Evolutionary conservation across 2,329 filamentous ascomycete genomes (phyloP).

Genomic region (Phyllosticta citriasiana): DNA sequence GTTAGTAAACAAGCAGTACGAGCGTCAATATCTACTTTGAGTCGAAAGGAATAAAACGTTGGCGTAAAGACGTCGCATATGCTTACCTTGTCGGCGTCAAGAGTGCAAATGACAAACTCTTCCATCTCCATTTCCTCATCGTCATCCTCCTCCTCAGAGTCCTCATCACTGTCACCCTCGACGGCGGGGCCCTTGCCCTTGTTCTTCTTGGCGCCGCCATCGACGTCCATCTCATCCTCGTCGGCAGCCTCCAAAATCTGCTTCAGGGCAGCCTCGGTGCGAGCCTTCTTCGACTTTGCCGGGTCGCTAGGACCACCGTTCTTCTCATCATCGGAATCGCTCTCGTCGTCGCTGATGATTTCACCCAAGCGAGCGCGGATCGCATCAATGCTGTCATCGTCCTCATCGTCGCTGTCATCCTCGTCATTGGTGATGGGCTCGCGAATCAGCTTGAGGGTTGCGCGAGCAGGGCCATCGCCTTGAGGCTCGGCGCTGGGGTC

Average conservation of each 20-base stretch:
- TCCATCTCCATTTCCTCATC: slow-evolving; percentile 54
- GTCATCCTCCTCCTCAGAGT: slow-evolving; percentile 43
- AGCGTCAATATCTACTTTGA: neutral
- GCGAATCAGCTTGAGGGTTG: slow-evolving; percentile 87
- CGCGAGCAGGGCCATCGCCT: slow-evolving; percentile 46
- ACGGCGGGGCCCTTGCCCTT: slow-evolving; percentile 51
- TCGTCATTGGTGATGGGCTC: slow-evolving; percentile 50
- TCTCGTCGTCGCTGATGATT: slow-evolving; percentile 24
- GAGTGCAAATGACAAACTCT: slow-evolving; percentile 89
- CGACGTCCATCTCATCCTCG: slow-evolving; percentile 65
- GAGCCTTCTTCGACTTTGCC: slow-evolving; percentile 77
- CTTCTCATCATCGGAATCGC: slow-evolving; percentile 52
- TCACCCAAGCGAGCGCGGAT: slow-evolving; percentile 28
- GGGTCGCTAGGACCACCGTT: slow-evolving; percentile 91
- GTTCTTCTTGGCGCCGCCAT: slow-evolving; percentile 45
- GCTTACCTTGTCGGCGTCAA: slow-evolving; percentile 82
- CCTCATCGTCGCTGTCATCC: slow-evolving; percentile 49
- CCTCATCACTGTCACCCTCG: slow-evolving; percentile 63
- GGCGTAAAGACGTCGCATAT: neutral
- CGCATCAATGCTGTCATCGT: slow-evolving; percentile 35
- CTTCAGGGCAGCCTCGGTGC: slow-evolving; percentile 65
- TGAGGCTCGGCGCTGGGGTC: slow-evolving; percentile 66
- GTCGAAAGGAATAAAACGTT: neutral
- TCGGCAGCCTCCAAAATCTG: slow-evolving; percentile 62
- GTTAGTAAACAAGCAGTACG: slow-evolving; percentile 14